These are phyloP conservation scores for Aspergillus pseudoviridinutans DNA, from an alignment of 2,329 filamentous ascomycete genomes.

Conservation along the genomic window DNA sequence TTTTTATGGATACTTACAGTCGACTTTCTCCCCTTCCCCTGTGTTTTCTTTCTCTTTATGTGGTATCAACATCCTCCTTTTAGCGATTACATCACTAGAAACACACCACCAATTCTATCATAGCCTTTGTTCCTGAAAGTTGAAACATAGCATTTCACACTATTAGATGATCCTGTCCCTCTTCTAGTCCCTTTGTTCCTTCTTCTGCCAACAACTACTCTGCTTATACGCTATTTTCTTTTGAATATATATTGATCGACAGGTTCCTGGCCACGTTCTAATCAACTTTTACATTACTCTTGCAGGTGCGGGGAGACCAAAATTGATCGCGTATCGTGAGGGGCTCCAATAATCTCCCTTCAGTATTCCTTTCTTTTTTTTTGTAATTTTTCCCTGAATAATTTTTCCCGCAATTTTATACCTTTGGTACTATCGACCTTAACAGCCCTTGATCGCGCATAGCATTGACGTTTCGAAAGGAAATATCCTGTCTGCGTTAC, in stretches of 20 bases:
- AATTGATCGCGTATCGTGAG: constrained; percentile 4
- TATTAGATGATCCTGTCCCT: not conserved
- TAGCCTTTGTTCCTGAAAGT: not conserved
- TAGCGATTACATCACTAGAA: constrained; percentile 1
- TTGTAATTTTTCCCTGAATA: not conserved
- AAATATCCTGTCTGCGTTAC: not conserved
- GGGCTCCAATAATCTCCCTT: not conserved
- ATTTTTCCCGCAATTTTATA: not conserved
- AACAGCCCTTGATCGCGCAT: not conserved
- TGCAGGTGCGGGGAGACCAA: constrained; percentile 5
- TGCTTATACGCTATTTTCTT: not conserved
- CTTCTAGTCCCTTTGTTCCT: not conserved
- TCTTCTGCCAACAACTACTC: constrained; percentile 6
- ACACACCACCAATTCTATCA: not conserved
- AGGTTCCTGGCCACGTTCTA: not conserved
- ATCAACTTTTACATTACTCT: not conserved
- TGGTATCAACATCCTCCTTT: not conserved
- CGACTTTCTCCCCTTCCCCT: not conserved
- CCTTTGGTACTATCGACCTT: not conserved
- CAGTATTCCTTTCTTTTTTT: not conserved
- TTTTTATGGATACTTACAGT: not conserved
- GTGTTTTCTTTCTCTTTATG: not conserved
- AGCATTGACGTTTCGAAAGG: not conserved
- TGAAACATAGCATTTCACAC: not conserved
- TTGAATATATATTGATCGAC: constrained; percentile 1